A percentile compares a stretch with the other conserved stretches of the same genome.
Conservation (phyloP, 495 filamentous ascomycete genomes). For the Parachaetomium inaequale region DNA sequence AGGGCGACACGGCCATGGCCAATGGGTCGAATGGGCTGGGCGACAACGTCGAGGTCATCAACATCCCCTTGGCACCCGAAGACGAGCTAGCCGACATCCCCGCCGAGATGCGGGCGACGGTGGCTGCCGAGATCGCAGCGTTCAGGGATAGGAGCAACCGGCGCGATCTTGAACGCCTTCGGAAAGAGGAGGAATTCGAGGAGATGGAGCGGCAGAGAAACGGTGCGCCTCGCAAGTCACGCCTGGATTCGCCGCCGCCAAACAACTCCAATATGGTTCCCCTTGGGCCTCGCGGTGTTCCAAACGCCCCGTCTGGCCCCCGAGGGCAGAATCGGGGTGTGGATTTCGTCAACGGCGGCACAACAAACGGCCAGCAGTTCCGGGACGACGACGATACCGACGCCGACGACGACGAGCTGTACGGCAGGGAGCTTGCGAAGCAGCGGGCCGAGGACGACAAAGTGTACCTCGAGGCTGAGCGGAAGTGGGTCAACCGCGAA, state of each 20-base stretch:
- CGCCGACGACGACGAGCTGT: constrained; percentile 81
- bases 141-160: constrained; percentile 88
- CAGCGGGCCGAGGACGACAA: constrained; percentile 73
- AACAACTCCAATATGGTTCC: constrained; percentile 64
- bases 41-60: constrained; percentile 76
- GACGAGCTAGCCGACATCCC: constrained; percentile 96
- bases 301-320: constrained; percentile 79
- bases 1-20: constrained; percentile 67
- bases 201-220: constrained; percentile 76
- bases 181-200: constrained; percentile 87
- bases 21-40: constrained; percentile 55
- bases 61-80: constrained; percentile 82
- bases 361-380: constrained; percentile 54
- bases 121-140: constrained; percentile 88
- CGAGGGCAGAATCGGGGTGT: constrained; percentile 59
- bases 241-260: constrained; percentile 63
- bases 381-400: constrained; percentile 86
- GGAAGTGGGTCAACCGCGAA: constrained; percentile 87
- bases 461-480: constrained; percentile 77
- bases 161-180: constrained; percentile 81
- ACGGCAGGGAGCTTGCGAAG: constrained; percentile 66
- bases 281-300: constrained; percentile 73
- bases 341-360: constrained; percentile 78
- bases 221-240: constrained; percentile 57
- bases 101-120: constrained; percentile 92